Conservation (phyloP, 2,329 filamentous ascomycete genomes). For the Nigrospora osmanthi region DNA sequence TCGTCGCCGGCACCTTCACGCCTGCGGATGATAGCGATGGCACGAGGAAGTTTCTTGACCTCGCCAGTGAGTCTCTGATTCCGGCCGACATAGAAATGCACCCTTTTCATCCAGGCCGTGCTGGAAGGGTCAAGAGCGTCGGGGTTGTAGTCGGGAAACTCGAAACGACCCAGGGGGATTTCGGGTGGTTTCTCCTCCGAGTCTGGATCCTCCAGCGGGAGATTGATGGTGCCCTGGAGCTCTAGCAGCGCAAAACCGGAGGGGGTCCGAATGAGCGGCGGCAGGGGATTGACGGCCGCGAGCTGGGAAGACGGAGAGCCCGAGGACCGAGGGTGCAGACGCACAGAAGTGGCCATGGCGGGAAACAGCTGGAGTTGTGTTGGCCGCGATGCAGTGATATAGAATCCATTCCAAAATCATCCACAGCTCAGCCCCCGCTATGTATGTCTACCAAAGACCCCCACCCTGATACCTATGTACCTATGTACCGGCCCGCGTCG, state of each 20-base stretch:
- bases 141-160: constrained; percentile 68
- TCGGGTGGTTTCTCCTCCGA: constrained; percentile 21
- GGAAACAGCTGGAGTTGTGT: too few species aligned
- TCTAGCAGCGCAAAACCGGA: constrained; percentile 84
- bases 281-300: constrained; percentile 50
- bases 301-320: constrained; percentile 6
- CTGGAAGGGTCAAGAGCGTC: constrained; percentile 37
- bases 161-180: constrained; percentile 61
- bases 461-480: too few species aligned
- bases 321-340: constrained; percentile 30
- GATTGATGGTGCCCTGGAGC: constrained; percentile 84
- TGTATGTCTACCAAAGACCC: too few species aligned
- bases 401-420: too few species aligned
- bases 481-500: too few species aligned
- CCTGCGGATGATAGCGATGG: constrained; percentile 70
- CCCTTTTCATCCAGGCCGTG: constrained; percentile 80
- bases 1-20: constrained; percentile 26
- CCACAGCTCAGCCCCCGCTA: too few species aligned
- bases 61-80: constrained; percentile 87
- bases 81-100: constrained; percentile 80
- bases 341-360: constrained; percentile 24
- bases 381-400: too few species aligned
- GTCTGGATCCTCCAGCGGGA: constrained; percentile 40
- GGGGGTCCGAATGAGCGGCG: constrained; percentile 78
- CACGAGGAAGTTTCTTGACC: constrained; percentile 74